Evolutionary conservation across 305 asterid genomes (phyloP).

Genomic region (Plantago rigida): DNA sequence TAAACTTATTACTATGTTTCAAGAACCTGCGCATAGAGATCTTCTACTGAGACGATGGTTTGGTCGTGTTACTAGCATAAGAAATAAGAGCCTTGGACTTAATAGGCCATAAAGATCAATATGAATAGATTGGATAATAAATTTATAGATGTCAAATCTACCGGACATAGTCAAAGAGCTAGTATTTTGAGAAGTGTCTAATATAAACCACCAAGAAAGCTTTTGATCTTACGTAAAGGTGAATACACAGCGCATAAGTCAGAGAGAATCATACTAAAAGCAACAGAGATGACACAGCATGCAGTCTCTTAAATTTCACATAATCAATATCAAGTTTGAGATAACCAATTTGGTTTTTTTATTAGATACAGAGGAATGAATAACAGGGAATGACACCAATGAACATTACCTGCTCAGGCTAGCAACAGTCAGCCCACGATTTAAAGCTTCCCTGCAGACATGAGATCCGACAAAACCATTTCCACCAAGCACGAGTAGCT

Average conservation of each 20-base stretch:
- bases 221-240: neutral
- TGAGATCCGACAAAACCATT: conserved; percentile 96
- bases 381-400: neutral
- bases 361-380: conserved; percentile 5
- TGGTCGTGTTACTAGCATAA: too few relatives aligned
- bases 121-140: neutral
- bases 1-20: neutral
- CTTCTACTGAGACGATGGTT: neutral
- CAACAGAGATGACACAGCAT: neutral
- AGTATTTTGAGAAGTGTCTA: neutral
- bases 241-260: neutral
- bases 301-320: neutral
- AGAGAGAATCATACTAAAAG: neutral
- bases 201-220: neutral
- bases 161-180: neutral
- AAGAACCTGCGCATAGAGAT: neutral
- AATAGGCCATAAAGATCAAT: neutral
- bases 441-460: conserved; percentile 76
- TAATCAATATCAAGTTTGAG: neutral
- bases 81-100: neutral
- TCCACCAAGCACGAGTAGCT: conserved; percentile 95
- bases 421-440: conserved; percentile 62
- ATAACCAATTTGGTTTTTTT: conserved; percentile 1
- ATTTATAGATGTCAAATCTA: neutral
- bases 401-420: conserved; percentile 74